A percentile compares a stretch with the other conserved stretches of the same genome.
Conservation (phyloP, 352 stramenopile species). For the Phytophthora capsici region DNA sequence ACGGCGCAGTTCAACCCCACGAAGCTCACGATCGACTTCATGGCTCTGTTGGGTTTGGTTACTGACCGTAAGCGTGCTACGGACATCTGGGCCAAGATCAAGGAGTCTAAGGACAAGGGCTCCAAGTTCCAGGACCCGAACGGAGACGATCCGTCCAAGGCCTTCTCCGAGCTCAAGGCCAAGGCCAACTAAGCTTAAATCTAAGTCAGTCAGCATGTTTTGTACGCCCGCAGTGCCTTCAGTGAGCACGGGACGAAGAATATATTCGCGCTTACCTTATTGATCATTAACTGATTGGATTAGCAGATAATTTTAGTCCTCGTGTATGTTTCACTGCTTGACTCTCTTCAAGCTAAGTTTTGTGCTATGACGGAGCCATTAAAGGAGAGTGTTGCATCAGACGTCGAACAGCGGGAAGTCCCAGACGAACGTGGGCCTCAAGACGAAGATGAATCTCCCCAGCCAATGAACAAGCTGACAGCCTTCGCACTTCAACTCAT, state of each 20-base stretch:
- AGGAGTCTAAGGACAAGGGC: constrained; percentile 50
- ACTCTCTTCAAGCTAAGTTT: too few species aligned
- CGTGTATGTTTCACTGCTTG: background rate
- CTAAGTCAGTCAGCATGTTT: constrained; percentile 23
- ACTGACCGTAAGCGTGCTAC: constrained; percentile 95
- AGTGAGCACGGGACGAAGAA: constrained; percentile 17
- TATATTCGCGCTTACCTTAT: constrained; percentile 42
- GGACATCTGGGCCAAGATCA: constrained; percentile 94
- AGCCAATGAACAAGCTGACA: constrained; percentile 33
- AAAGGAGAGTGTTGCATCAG: constrained; percentile 2
- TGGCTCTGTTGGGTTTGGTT: constrained; percentile 92
- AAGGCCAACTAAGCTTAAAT: constrained; percentile 64
- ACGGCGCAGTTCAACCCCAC: constrained; percentile 98
- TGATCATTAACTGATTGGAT: constrained; percentile 26
- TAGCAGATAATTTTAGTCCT: too few species aligned
- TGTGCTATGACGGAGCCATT: constrained; percentile 2
- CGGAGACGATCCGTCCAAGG: constrained; percentile 55
- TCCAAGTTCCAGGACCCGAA: constrained; percentile 59
- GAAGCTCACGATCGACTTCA: constrained; percentile 97
- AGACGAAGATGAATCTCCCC: constrained; percentile 1
- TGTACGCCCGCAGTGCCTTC: constrained; percentile 15
- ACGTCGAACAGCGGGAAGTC: background rate
- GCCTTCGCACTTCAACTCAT: constrained; percentile 63
- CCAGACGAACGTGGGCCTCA: constrained; percentile 14
- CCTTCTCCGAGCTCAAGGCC: constrained; percentile 76